phyloP scores from a whole-genome alignment of 768 basidiomycete species.

The Mrakia blollopis region DNA sequence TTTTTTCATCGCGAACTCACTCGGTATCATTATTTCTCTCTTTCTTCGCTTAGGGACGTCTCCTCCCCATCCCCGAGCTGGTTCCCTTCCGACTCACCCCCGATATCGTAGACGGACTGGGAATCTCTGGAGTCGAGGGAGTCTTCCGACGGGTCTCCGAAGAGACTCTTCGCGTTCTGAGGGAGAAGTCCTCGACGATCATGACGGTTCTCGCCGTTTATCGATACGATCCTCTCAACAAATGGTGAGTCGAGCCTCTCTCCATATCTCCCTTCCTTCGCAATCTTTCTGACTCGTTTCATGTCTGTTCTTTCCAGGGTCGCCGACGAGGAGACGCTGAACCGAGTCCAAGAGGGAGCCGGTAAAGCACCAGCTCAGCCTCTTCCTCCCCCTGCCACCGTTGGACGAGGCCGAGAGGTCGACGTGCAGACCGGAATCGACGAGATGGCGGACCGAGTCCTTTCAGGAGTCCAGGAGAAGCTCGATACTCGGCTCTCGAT shows the following conservation, averaged over 20 bases:
- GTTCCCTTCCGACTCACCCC: constrained; percentile 93
- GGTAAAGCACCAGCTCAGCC: constrained; percentile 19
- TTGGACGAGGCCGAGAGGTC: neutral
- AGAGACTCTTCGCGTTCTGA: constrained; percentile 84
- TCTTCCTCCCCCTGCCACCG: neutral
- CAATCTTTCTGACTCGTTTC: neutral
- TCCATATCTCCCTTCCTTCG: neutral
- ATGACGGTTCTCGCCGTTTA: constrained; percentile 95
- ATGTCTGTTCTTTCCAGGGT: constrained; percentile 44
- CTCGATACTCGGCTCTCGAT: constrained; percentile 79
- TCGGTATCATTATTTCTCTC: too few relatives aligned
- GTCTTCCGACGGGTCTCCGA: constrained; percentile 94
- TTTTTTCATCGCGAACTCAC: constrained; percentile 24
- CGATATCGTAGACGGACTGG: constrained; percentile 92
- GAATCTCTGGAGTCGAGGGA: constrained; percentile 79
- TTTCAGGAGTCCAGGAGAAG: constrained; percentile 73
- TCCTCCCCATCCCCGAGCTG: constrained; percentile 70
- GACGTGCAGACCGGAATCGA: constrained; percentile 43
- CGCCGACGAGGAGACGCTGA: constrained; percentile 44
- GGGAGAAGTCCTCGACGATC: constrained; percentile 77
- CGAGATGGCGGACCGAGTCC: constrained; percentile 84
- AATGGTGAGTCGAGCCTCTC: constrained; percentile 57
- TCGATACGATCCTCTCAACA: constrained; percentile 90
- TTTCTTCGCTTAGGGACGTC: constrained; percentile 61
- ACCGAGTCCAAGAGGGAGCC: constrained; percentile 38